Base-by-base conservation (phyloP, 2,329 filamentous ascomycete species). In the Sclerotinia sclerotiorum region DNA sequence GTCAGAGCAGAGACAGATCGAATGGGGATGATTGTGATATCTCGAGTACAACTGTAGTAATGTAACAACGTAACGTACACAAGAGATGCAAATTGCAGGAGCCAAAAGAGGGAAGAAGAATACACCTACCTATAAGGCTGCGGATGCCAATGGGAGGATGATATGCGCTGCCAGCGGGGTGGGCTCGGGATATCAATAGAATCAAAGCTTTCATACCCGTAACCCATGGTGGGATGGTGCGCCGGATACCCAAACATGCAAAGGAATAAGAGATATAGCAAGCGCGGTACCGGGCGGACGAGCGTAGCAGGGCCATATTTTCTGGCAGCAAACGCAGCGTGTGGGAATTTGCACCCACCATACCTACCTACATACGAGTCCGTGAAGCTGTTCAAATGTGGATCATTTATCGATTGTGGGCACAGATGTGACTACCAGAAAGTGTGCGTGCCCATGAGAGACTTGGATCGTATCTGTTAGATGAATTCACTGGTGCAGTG, bases 371-470 rank as follows among this genome's bases (percentile, higher is more conserved):
- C 35, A 35, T 35, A 35, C 8, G 48, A 27, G 44, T 24, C 19
- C 27, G 44, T 48, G 63, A 48, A 32, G n/a, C 61, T 21, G 32
- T 44, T 64, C n/a, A 44, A 44, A 29, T 55, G 49, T 65, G 62
- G 49, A 55, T 29, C 49, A n/a, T 49, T 35, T 63, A 57, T 57
- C 27, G 51, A 48, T 58, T 65, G 24, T 48, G 63, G 32, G 57
- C 66, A 68, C 49, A 56, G 65, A 55, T 62, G 48, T 69, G 65
- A 65, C 67, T 65, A 69, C 68, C 58, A 51, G 48, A 65, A 56
- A 51, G 44, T 35, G 32, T 21, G 39, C 39, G 48, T 39, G 52
- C 27, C 44, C 55, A 19, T 52, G n/a, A 56, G 62, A 54, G 44
- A 61, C 24, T 19, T 62, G 65, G 65, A 42, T 60, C 44, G 57